phyloP scores from a whole-genome alignment of 1,284 basidiomycete genomes.

The Apiotrichum siamense region DNA sequence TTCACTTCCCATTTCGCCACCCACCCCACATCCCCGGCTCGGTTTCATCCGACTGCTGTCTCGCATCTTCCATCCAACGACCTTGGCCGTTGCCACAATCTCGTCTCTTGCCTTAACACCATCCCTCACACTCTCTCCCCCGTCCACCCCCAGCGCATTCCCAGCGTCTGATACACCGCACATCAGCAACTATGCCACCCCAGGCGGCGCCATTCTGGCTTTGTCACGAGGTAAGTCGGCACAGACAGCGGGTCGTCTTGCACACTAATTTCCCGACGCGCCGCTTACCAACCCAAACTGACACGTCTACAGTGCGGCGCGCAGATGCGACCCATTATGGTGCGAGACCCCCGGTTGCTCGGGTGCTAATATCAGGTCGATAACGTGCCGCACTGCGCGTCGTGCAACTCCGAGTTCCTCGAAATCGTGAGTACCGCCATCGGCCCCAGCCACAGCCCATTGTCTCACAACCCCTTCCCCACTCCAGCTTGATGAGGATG shows the following conservation, averaged over 20 bases:
- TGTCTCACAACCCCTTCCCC: not conserved
- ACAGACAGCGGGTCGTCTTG: too few species aligned
- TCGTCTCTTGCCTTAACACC: too few species aligned
- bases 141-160: too few species aligned
- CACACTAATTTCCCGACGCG: not conserved
- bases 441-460: too few species aligned
- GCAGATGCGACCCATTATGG: conserved; percentile 38
- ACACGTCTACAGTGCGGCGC: conserved; percentile 37
- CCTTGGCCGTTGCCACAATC: too few species aligned
- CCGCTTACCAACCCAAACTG: not conserved
- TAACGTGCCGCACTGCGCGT: conserved; percentile 34
- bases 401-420: conserved; percentile 41
- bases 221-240: conserved; percentile 34
- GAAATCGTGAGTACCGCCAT: conserved; percentile 32
- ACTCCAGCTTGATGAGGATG: conserved; percentile 34
- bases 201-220: conserved; percentile 36
- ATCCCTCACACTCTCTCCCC: too few species aligned
- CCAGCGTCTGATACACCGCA: too few species aligned
- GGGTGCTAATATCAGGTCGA: conserved; percentile 19
- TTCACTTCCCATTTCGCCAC: too few species aligned
- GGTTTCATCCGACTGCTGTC: too few species aligned
- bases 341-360: conserved; percentile 1
- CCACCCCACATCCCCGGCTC: too few species aligned
- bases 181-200: conserved; percentile 20
- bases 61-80: too few species aligned